Conservation (phyloP, 768 basidiomycete species). For the Chalciporus piperatus region DNA sequence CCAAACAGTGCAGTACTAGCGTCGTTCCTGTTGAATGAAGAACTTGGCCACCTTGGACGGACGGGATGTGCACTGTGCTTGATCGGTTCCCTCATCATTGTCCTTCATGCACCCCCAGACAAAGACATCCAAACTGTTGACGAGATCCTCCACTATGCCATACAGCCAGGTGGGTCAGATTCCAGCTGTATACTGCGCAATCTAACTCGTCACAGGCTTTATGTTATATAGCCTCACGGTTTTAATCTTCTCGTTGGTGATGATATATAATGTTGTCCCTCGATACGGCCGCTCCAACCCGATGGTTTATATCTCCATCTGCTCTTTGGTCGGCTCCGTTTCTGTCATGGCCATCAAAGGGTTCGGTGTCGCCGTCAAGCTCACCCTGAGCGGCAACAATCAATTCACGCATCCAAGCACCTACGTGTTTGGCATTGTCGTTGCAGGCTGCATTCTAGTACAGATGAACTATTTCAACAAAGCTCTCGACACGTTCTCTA, state of each 20-base stretch:
- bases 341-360: conserved; percentile 99
- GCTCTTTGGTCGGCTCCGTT: conserved; percentile 91
- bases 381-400: conserved; percentile 90
- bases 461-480: conserved; percentile 99
- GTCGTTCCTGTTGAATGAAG: conserved; percentile 88
- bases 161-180: conserved; percentile 76
- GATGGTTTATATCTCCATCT: conserved; percentile 92
- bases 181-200: not conserved
- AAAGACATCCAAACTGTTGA: conserved; percentile 91
- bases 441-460: conserved; percentile 79
- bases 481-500: conserved; percentile 93
- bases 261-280: conserved; percentile 86
- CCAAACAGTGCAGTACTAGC: conserved; percentile 81
- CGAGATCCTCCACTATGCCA: conserved; percentile 87
- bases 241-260: conserved; percentile 72
- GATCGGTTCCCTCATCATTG: conserved; percentile 89
- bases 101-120: conserved; percentile 96
- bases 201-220: conserved; percentile 61
- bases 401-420: conserved; percentile 94
- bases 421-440: conserved; percentile 89
- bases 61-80: conserved; percentile 82
- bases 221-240: conserved; percentile 87
- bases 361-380: conserved; percentile 93
- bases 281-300: conserved; percentile 86
- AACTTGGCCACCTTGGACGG: conserved; percentile 89